Evolutionary conservation across 768 basidiomycete genomes (phyloP).

Genomic region (Mycena rosella): DNA sequence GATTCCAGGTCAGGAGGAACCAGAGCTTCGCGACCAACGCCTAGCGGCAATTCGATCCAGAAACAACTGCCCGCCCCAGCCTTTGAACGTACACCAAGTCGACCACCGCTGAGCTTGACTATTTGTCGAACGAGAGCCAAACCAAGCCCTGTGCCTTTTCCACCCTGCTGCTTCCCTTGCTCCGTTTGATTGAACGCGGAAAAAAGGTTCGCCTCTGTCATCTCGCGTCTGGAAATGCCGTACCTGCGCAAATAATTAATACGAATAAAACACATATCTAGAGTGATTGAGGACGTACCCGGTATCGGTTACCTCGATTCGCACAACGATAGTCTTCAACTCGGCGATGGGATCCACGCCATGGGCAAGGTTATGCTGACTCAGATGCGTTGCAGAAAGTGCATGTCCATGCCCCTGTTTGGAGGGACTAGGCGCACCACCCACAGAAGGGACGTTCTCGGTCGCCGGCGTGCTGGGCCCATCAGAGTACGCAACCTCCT

Average conservation of each 20-base stretch:
- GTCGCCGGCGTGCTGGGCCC: conserved; percentile 20
- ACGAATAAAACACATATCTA: conserved; percentile 14
- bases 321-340: conserved; percentile 79
- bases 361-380: conserved; percentile 61
- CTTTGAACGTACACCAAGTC: conserved; percentile 77
- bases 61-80: conserved; percentile 64
- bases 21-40: conserved; percentile 71
- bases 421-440: neutral
- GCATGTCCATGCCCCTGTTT: conserved; percentile 46
- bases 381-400: conserved; percentile 56
- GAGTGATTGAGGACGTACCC: conserved; percentile 58
- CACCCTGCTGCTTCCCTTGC: conserved; percentile 79
- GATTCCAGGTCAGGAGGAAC: conserved; percentile 44
- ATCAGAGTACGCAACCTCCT: conserved; percentile 22
- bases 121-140: conserved; percentile 84
- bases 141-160: conserved; percentile 81
- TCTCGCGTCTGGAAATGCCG: conserved; percentile 67
- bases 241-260: conserved; percentile 46
- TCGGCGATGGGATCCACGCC: conserved; percentile 53
- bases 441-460: neutral
- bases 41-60: conserved; percentile 77
- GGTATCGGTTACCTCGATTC: conserved; percentile 88
- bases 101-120: conserved; percentile 79
- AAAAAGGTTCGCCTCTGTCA: conserved; percentile 78
- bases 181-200: conserved; percentile 86